Evolutionary conservation across 306 rosid genomes (phyloP).

Genomic region (Rosa chinensis): DNA sequence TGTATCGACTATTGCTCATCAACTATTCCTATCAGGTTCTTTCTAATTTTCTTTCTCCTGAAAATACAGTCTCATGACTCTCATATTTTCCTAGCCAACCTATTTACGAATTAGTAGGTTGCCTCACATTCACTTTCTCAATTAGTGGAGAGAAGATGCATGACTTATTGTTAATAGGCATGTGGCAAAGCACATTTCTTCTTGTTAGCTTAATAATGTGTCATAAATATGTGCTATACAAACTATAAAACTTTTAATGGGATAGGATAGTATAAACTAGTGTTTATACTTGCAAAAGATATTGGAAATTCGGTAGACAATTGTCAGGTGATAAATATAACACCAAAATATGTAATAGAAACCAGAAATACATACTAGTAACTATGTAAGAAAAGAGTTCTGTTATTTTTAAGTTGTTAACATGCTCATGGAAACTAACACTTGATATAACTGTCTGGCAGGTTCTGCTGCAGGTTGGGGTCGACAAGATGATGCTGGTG

Average conservation of each 20-base stretch:
- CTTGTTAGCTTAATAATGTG: not conserved
- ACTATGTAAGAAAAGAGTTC: not conserved
- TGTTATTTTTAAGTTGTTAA: constrained; percentile 14
- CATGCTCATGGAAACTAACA: constrained; percentile 1
- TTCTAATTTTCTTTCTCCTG: constrained; percentile 25
- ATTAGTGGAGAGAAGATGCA: constrained; percentile 7
- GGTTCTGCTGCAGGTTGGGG: constrained; percentile 99
- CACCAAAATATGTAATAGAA: not conserved
- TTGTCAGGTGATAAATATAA: not conserved
- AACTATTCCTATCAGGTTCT: constrained; percentile 80
- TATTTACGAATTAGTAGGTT: not conserved
- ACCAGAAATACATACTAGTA: not conserved
- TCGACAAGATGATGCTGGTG: constrained; percentile 92
- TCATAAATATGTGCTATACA: not conserved
- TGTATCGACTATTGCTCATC: constrained; percentile 72
- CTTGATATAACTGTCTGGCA: constrained; percentile 32
- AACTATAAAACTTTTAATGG: not conserved
- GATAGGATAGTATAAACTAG: not conserved
- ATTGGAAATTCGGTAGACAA: not conserved
- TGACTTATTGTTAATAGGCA: not conserved
- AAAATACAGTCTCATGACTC: constrained; percentile 9
- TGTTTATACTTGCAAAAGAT: not conserved
- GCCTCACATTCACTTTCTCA: constrained; percentile 18
- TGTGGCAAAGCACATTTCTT: not conserved
- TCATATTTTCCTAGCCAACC: not conserved